Conservation (phyloP, 257 asterid genomes). For the Plantago major region DNA sequence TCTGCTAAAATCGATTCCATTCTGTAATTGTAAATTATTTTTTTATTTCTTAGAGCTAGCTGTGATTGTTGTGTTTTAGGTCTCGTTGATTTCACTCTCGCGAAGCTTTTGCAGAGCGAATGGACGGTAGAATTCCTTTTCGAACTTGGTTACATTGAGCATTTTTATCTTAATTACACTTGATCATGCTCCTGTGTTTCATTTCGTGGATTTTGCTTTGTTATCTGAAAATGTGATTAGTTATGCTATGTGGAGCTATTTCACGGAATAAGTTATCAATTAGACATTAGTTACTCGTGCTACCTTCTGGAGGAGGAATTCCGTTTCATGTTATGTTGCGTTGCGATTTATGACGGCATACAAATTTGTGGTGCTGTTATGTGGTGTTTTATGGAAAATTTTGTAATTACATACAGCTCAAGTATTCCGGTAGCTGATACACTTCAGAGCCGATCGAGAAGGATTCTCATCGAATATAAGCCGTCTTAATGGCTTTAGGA, state of each 20-base stretch:
- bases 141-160: not conserved
- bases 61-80: not conserved
- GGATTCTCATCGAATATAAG: constrained; percentile 26
- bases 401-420: constrained; percentile 36
- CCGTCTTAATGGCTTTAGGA: constrained; percentile 30
- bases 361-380: not conserved
- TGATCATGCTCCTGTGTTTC: not conserved
- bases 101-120: not conserved
- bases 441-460: constrained; percentile 20
- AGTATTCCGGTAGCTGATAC: constrained; percentile 34
- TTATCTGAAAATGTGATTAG: not conserved
- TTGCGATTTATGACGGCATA: not conserved
- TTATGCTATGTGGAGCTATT: not conserved
- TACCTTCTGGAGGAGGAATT: not conserved
- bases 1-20: not conserved
- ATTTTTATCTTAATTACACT: not conserved
- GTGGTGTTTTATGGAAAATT: constrained; percentile 8
- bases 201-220: not conserved
- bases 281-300: not conserved
- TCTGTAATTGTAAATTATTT: not conserved
- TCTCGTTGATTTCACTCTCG: constrained; percentile 2
- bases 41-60: too few relatives aligned
- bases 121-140: not conserved
- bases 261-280: too few relatives aligned
- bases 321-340: not conserved